Base-by-base conservation (phyloP, 345 rosid genomes). In the Euphorbia lathyris region DNA sequence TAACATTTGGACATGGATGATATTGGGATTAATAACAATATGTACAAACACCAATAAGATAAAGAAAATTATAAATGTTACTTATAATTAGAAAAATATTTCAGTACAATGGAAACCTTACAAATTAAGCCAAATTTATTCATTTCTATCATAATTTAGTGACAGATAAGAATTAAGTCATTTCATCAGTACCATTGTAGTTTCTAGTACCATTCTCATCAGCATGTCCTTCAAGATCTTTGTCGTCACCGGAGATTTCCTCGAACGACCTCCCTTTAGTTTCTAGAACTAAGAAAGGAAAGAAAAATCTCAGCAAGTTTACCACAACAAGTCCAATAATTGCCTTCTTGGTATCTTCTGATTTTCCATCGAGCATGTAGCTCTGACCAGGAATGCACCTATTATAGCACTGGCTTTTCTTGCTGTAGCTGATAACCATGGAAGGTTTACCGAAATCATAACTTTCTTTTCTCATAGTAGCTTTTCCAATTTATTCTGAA, bases 211-310 rank as follows among this genome's bases (percentile, higher is more conserved):
- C 80, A 16, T 66, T 77, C 69, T 55, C 70, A 13, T 59, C 38
- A 27, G 58, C 68, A n/a, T 7, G 48, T 14, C 32, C 65, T 9
- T 67, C 82, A 19, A 67, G 56, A 4, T 81, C 84, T 63, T 71
- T 74, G 59, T 90, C 83, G 42, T 88, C 91, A 19, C 86, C 85
- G 0, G 96, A 82, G 12, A 90, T 73, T 62, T 90, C 88, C 80
- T 85, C 93, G 0, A 90, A 80, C 3, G 93, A 86, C 72, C 66
- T 76, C 30, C 91, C 91, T 58, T 82, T 90, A 0, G 96, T 84
- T 69, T 90, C 93, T 1, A 90, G 93, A 63, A 90, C 82, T 79
- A 86, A 74, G 71, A 90, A 77, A 58, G 96, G 81, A 68, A 81
- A 83, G 63, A 80, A 22, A n/a, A 90, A 79, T 9, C 93, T 91